Conservation (phyloP, 352 stramenopile species). For the Globisporangium mamillatum region DNA sequence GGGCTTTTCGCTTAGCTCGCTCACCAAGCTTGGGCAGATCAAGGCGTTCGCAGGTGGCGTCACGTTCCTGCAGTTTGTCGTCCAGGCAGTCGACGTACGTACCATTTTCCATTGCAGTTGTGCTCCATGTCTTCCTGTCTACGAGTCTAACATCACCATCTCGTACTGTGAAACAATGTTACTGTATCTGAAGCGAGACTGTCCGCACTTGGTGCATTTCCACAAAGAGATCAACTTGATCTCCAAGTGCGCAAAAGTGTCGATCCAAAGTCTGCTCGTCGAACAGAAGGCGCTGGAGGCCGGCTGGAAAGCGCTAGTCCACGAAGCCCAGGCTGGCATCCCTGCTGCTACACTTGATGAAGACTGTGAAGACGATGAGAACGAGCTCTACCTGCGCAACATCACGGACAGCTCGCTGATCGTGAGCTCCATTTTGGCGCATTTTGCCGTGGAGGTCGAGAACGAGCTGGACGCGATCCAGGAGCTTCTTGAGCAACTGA, state of each 20-base stretch:
- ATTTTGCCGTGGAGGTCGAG: conserved; percentile 61
- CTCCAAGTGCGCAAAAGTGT: conserved; percentile 64
- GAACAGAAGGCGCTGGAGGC: conserved; percentile 59
- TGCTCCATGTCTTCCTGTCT: no score
- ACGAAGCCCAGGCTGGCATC: conserved; percentile 42
- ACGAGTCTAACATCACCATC: no score
- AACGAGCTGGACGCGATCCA: conserved; percentile 50
- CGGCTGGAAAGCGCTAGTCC: conserved; percentile 52
- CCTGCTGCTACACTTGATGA: conserved; percentile 11
- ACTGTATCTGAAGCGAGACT: conserved; percentile 40
- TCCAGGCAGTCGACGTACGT: conserved; percentile 67
- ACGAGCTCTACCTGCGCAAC: conserved; percentile 4
- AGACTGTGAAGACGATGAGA: background rate
- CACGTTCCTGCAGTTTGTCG: conserved; percentile 78
- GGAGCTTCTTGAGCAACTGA: conserved; percentile 42
- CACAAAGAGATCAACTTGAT: conserved; percentile 60
- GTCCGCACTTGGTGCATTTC: conserved; percentile 58
- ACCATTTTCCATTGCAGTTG: background rate
- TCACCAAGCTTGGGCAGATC: conserved; percentile 76
- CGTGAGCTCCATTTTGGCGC: conserved; percentile 36
- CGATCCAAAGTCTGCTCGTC: conserved; percentile 44
- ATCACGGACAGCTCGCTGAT: conserved; percentile 19
- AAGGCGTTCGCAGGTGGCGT: conserved; percentile 74
- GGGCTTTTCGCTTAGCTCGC: conserved; percentile 73
- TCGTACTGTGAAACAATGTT: background rate